These are phyloP conservation scores for Canavalia gladiata DNA, from an alignment of 306 rosid species.

Conservation along the genomic window DNA sequence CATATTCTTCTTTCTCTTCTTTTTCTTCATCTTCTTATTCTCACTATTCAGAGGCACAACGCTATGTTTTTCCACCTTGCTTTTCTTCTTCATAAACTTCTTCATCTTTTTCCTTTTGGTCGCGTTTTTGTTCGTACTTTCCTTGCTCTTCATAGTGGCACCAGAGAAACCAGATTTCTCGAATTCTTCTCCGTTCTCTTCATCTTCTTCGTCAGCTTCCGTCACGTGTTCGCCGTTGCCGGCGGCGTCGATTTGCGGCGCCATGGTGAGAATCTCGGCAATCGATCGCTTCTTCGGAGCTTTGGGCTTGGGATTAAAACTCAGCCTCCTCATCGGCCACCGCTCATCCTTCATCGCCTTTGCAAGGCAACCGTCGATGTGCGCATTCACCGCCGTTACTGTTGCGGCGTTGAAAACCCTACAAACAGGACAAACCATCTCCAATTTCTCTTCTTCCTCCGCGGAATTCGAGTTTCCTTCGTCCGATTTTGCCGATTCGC, in stretches of 20 bases:
- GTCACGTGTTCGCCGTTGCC: not conserved
- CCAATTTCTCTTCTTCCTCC: conserved; percentile 53
- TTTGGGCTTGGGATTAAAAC: conserved; percentile 58
- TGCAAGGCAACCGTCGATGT: conserved; percentile 63
- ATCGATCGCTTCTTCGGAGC: conserved; percentile 77
- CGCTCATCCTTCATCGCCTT: conserved; percentile 50
- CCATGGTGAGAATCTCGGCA: conserved; percentile 74
- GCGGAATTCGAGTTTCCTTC: conserved; percentile 24
- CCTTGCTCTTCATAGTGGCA: conserved; percentile 44
- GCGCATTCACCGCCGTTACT: conserved; percentile 60
- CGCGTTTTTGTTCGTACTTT: conserved; percentile 32
- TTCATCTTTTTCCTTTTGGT: conserved; percentile 46
- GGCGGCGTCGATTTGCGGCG: conserved; percentile 65
- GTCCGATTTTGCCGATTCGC: not conserved
- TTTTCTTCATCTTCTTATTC: conserved; percentile 46
- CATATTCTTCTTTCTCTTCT: conserved; percentile 44
- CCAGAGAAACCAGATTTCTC: conserved; percentile 9
- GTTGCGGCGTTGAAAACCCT: conserved; percentile 56
- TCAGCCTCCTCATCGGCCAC: conserved; percentile 42
- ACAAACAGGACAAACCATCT: conserved; percentile 69
- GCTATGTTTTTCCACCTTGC: conserved; percentile 36
- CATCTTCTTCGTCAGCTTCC: not conserved
- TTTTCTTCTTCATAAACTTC: conserved; percentile 50
- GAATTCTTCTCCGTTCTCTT: not conserved
- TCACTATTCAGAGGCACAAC: conserved; percentile 10